A percentile compares a stretch with the other conserved stretches of the same genome.
These are phyloP conservation scores for Colletotrichum spinosum DNA, from an alignment of 2,329 filamentous ascomycete genomes.

Conservation along the genomic window DNA sequence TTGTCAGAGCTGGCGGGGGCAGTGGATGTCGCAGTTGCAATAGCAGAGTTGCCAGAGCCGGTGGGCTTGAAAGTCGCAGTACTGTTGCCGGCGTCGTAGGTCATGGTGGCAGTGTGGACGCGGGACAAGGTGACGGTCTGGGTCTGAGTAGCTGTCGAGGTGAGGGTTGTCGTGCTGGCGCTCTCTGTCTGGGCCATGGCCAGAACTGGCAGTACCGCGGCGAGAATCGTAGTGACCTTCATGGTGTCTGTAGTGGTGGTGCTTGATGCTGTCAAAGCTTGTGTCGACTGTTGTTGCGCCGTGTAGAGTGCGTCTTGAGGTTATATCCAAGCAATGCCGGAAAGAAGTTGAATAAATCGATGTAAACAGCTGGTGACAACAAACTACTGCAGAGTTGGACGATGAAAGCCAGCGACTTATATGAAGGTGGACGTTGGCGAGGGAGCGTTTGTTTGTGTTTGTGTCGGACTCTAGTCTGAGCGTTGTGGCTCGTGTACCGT, in stretches of 20 bases:
- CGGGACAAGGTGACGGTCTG: slow-evolving; percentile 50
- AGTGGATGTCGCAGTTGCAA: slow-evolving; percentile 36
- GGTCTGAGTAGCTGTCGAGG: slow-evolving; percentile 62
- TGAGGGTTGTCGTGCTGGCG: slow-evolving; percentile 54
- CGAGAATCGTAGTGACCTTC: slow-evolving; percentile 56
- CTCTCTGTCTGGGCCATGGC: slow-evolving; percentile 57
- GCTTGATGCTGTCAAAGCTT: slow-evolving; percentile 41
- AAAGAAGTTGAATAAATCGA: no score
- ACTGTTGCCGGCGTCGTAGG: slow-evolving; percentile 52
- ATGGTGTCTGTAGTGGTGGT: slow-evolving; percentile 44
- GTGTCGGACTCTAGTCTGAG: slow-evolving; percentile 12
- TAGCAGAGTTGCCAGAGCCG: slow-evolving; percentile 40
- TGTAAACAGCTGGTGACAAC: no score
- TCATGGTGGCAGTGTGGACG: slow-evolving; percentile 55
- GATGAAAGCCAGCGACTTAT: slow-evolving; percentile 15
- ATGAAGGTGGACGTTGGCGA: slow-evolving; percentile 14
- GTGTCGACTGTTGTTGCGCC: slow-evolving; percentile 21
- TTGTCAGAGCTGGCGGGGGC: slow-evolving; percentile 40
- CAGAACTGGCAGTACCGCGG: slow-evolving; percentile 65
- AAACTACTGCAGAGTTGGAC: background rate
- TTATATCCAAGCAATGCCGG: no score
- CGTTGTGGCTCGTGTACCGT: slow-evolving; percentile 24
- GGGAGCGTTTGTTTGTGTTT: slow-evolving; percentile 3
- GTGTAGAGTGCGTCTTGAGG: no score
- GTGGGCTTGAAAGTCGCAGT: slow-evolving; percentile 47